Conservation (phyloP, 192 early-diverging fungal genomes). For the Coemansia sp. region DNA sequence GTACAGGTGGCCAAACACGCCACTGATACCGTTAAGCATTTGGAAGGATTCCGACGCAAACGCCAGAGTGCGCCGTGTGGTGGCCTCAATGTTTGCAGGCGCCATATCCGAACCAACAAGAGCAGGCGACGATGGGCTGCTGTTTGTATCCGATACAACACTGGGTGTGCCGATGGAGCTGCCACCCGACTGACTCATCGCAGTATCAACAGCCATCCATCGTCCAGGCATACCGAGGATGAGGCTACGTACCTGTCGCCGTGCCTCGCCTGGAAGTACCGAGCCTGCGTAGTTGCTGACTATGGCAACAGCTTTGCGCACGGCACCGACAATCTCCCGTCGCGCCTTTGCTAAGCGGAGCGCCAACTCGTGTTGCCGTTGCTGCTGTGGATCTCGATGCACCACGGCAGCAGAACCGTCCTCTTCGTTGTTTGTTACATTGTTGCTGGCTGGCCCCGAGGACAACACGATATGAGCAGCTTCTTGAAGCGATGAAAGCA, state of each 20-base stretch:
- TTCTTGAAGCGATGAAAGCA: constrained; percentile 52
- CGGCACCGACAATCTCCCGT: constrained; percentile 80
- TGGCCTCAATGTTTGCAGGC: constrained; percentile 38
- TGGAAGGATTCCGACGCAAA: constrained; percentile 52
- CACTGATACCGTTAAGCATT: constrained; percentile 41
- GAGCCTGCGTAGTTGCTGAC: constrained; percentile 83
- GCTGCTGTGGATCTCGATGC: background rate
- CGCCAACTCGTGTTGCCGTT: constrained; percentile 21
- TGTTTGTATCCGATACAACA: constrained; percentile 15
- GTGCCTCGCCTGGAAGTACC: constrained; percentile 79
- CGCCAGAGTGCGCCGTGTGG: constrained; percentile 32
- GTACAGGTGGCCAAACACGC: constrained; percentile 34
- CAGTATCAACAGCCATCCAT: constrained; percentile 52
- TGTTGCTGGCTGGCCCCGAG: background rate
- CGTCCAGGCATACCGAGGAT: constrained; percentile 80
- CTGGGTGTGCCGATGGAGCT: constrained; percentile 20
- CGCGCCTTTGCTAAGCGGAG: constrained; percentile 59
- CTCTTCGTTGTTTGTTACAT: background rate
- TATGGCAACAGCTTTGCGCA: constrained; percentile 84
- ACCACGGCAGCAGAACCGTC: background rate
- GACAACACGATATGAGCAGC: constrained; percentile 10
- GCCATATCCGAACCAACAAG: constrained; percentile 2
- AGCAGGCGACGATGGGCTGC: background rate
- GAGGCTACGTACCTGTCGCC: constrained; percentile 75
- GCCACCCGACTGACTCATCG: background rate